Evolutionary conservation across 75 land plant genomes (phyloP), one percentile per base, ranked within the genome.

Genomic region (Pinus tabuliformis): DNA sequence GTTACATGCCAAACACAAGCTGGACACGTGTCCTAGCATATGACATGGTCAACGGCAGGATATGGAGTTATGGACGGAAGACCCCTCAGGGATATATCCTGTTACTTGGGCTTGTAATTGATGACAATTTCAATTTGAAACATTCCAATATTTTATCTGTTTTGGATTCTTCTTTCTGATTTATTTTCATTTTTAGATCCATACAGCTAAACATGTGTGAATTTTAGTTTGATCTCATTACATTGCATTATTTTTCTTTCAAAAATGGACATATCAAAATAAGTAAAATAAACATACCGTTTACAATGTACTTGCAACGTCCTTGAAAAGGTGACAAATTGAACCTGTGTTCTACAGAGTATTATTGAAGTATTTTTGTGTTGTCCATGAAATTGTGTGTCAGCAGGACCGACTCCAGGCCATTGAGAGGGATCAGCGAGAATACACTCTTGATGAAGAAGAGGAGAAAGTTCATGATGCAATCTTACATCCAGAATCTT

Each of bases 381-480:
- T 24, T 68, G 72, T 15, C 22, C 22, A 68, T 20, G 18, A 68
- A 68, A 68, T n/a, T 68, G 22, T 39, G 52, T 39, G 72, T 68
- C 12, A 20, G 56, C 85, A 94, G 97, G 97, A 92, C 60, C 86
- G 87, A 21, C 78, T 94, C 58, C 85, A 84, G 56, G 89, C 82
- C 30, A 94, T 96, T 73, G 88, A 90, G 73, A 85, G 62, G 75
- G 97, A 96, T 77, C 86, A 85, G 62, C 81, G 89, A 15, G 89
- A 88, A 21, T 96, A 96, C 70, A 94, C 97, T 36, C 79, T 94
- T 62, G 99, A 94, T 64, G 97, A 96, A 26, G 92, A 92, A 15
- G 99, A 96, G 70, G 72, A 77, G 74, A 82, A 83, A 81, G 74
- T 94, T 42, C 93, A 93, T 75, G 84, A 85, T 57, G 89, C 85